Base-by-base conservation (phyloP, 345 rosid genomes). In the Ceriops zippeliana region DNA sequence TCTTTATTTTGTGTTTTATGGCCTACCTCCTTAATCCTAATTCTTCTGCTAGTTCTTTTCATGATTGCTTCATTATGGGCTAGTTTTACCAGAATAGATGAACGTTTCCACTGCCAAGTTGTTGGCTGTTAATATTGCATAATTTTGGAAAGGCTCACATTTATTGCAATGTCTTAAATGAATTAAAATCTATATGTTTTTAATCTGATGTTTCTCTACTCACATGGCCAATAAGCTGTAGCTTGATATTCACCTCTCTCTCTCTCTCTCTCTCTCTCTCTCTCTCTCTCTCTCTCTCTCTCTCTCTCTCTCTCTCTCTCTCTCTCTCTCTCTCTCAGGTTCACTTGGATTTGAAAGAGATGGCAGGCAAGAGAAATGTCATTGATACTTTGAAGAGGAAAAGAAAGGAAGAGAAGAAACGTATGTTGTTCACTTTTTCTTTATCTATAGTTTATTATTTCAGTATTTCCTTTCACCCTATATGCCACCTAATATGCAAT, bases 351-450 rank as follows among this genome's bases (percentile, higher is more conserved):
- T 53, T 76, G 68, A 91, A 86, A 73, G 96, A 70, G 74, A 73
- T 68, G 63, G 83, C 83, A 34, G 91, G 76, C 9, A 95, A 85
- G 71, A 81, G 91, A 34, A 87, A 76, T 47, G 71, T 76, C 38
- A 27, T 80, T 42, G 89, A 80, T 61, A 74, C 31, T 46, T 62
- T 82, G 64, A 87, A 76, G 81, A 91, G 83, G 77, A 87, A 87
- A 70, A 84, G 86, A 73, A 93, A 86, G 80, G 89, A 85, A 2
- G 97, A 90, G 84, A 95, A 91, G 74, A 91, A 82, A 85, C 80
- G 93, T 88, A 83, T 24, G 28, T 68, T 46, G 5, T 26, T 58
- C 63, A 19, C 34, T 22, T 0, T 27, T 17, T 27, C 51, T n/a
- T 19, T 5, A 34, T 30, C 26, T 20, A 2, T 21, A 1, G 15